Conservation (phyloP, 2,329 filamentous ascomycete species). For the Scytalidium lignicola region DNA sequence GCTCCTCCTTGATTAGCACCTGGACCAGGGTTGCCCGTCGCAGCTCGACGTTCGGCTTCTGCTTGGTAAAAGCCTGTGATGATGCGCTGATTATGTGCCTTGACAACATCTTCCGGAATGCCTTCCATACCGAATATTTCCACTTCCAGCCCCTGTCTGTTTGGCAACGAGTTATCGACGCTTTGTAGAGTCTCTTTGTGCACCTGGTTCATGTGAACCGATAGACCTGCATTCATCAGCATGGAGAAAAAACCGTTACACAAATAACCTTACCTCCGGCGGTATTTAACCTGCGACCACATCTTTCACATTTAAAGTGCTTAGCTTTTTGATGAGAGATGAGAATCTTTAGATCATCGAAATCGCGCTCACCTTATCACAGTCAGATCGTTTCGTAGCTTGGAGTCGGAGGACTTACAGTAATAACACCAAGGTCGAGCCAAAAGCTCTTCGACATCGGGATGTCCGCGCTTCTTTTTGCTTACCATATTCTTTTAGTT, state of each 20-base stretch:
- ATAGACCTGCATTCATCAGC: slow-evolving; percentile 58
- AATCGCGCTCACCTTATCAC: slow-evolving; percentile 75
- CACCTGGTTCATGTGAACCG: slow-evolving; percentile 96
- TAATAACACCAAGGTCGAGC: slow-evolving; percentile 96
- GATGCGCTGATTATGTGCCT: slow-evolving; percentile 82
- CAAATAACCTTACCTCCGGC: slow-evolving; percentile 67
- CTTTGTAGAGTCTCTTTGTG: slow-evolving; percentile 87
- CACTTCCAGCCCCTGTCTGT: slow-evolving; percentile 78
- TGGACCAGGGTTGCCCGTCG: slow-evolving; percentile 77
- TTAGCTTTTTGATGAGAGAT: slow-evolving; percentile 99
- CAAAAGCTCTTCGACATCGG: slow-evolving; percentile 83
- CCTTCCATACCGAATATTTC: slow-evolving; percentile 99
- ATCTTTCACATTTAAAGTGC: slow-evolving; percentile 96
- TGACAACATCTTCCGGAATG: slow-evolving; percentile 78
- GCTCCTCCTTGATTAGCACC: slow-evolving; percentile 50
- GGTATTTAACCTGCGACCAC: slow-evolving; percentile 82
- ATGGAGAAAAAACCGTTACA: background rate
- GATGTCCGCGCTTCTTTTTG: slow-evolving; percentile 85
- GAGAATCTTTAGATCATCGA: slow-evolving; percentile 93
- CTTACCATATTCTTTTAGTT: slow-evolving; percentile 55
- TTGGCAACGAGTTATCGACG: slow-evolving; percentile 89
- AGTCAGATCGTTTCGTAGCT: background rate
- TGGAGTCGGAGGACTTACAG: slow-evolving; percentile 49
- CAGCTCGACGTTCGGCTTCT: slow-evolving; percentile 74
- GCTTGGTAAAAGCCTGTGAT: slow-evolving; percentile 79